phyloP scores from a whole-genome alignment of 352 stramenopile genomes.

The Phytophthora citricola region DNA sequence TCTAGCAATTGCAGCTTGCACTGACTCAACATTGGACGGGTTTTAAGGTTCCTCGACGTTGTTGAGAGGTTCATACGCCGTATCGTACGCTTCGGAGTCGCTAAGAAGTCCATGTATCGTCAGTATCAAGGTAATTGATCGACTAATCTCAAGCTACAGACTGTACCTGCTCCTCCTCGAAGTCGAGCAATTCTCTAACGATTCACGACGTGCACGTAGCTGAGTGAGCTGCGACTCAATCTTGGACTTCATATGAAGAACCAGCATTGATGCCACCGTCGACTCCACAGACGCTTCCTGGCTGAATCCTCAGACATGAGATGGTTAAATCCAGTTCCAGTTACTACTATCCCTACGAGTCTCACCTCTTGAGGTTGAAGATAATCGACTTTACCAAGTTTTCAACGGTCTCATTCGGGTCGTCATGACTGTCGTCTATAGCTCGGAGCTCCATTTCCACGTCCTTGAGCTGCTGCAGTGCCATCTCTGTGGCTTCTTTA shows the following conservation, averaged over 20 bases:
- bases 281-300: constrained; percentile 18
- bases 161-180: constrained; percentile 11
- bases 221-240: constrained; percentile 16
- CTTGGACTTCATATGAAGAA: constrained; percentile 18
- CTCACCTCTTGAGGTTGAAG: constrained; percentile 21
- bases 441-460: constrained; percentile 25
- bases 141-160: not conserved
- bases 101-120: not conserved
- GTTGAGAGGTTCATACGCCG: not conserved
- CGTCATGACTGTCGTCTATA: constrained; percentile 13
- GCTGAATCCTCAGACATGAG: not conserved
- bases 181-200: constrained; percentile 1
- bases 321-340: not conserved
- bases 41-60: not conserved
- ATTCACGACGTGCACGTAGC: constrained; percentile 17
- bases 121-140: not conserved
- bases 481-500: constrained; percentile 18
- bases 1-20: too few species aligned
- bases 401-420: constrained; percentile 19
- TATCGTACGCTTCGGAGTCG: constrained; percentile 1
- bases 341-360: not conserved
- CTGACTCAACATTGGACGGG: too few species aligned
- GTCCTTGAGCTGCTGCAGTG: constrained; percentile 23
- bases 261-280: constrained; percentile 21
- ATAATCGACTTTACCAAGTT: constrained; percentile 14